Evolutionary conservation across 495 filamentous ascomycete species (phyloP), one percentile per base, ranked within the genome.

Genomic region (Rostrohypoxylon terebratum): DNA sequence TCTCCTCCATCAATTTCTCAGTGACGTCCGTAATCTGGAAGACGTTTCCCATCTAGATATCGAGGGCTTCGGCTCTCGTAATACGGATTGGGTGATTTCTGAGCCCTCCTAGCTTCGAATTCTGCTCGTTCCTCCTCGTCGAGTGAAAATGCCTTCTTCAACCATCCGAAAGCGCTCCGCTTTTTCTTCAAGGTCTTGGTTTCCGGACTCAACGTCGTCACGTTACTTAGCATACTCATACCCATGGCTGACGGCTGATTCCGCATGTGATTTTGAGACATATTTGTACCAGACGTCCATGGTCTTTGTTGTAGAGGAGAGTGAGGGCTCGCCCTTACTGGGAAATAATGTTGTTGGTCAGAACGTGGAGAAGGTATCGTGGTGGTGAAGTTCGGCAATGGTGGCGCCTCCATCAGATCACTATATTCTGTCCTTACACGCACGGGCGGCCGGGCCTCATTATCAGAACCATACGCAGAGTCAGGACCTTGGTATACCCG

Each of bases 101-200:
- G 78, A 21, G 73, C 76, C 72, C 78, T 82, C 67, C 79, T 80
- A 38, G 79, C 78, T 61, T 87, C 85, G 50, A 87, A 88, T 42
- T 82, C 81, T 10, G 80, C 78, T 16, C 82, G 81, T 68, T 88
- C 86, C 70, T 88, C 86, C 13, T 88, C 86, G 51, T 86, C 85
- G 28, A 88, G 76, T 3, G 82, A 80, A 36, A 88, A 88, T 18
- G 85, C 85, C 77, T 88, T 88, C 75, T 87, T 88, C 23, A 88
- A 75, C 86, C 86, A 88, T 14, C 86, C 85, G 61, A 88, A 88
- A 7, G 84, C 85, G 74, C 86, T 88, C 25, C 84, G 78, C 79
- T 88, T 88, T 81, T 88, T 88, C 73, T 87, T 87, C 31, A 87
- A 51, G 40, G 80, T 79, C 69, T 80, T 78, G 1, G 70, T 77